Percentiles rank a stretch among this genome's conserved stretches.
Conservation (phyloP, 2,329 filamentous ascomycete species). For the Trichophaea hybrida region DNA sequence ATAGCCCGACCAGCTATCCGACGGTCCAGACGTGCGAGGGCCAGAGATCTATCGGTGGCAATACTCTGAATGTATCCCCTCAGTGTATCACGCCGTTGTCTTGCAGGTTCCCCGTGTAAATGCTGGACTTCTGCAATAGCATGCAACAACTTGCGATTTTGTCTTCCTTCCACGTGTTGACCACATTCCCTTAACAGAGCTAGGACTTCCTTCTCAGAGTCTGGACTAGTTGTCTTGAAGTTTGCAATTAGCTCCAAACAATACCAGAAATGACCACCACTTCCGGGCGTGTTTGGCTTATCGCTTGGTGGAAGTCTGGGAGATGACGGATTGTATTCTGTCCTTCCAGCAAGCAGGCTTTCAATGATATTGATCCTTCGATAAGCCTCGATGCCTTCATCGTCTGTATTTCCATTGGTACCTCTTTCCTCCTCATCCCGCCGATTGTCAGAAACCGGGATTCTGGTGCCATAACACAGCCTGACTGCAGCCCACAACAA, state of each 20-base stretch:
- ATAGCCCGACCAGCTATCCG: constrained; percentile 32
- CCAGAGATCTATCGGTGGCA: not conserved
- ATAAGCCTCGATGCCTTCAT: constrained; percentile 48
- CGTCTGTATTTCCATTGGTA: constrained; percentile 34
- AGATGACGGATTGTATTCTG: constrained; percentile 47
- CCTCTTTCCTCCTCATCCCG: constrained; percentile 10
- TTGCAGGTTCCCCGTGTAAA: constrained; percentile 36
- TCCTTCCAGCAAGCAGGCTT: constrained; percentile 55
- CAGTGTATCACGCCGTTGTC: not conserved
- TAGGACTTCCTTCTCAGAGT: constrained; percentile 44
- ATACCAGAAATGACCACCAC: constrained; percentile 25
- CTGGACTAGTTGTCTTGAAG: constrained; percentile 9
- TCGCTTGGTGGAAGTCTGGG: constrained; percentile 9
- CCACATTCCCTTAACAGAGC: constrained; percentile 51
- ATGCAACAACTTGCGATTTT: constrained; percentile 83
- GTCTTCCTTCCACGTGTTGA: constrained; percentile 58
- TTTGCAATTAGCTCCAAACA: constrained; percentile 10
- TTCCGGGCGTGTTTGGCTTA: not conserved
- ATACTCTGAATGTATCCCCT: constrained; percentile 13
- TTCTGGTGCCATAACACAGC: constrained; percentile 32
- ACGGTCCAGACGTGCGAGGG: constrained; percentile 25
- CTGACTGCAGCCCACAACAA: constrained; percentile 26
- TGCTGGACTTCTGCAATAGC: constrained; percentile 57
- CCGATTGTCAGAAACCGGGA: constrained; percentile 34
- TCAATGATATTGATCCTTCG: constrained; percentile 64